Conservation (phyloP, 768 basidiomycete genomes). For the Russula foetens region DNA sequence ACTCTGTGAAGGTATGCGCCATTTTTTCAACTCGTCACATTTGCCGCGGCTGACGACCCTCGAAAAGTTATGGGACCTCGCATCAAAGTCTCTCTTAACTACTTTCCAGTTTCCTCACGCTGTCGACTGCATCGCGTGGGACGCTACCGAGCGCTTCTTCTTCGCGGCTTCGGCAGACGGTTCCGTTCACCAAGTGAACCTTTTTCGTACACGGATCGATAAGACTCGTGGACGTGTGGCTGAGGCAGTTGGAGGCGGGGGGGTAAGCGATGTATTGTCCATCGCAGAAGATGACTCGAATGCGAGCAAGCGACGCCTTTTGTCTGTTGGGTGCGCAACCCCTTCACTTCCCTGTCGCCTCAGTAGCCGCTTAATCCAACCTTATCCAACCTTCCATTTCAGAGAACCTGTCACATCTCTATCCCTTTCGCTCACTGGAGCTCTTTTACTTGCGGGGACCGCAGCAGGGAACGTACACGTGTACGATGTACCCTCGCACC, state of each 20-base stretch:
- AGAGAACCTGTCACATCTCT: slow-evolving; percentile 71
- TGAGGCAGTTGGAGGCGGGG: slow-evolving; percentile 72
- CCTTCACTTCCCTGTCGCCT: neutral
- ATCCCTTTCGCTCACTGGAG: slow-evolving; percentile 67
- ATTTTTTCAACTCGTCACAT: neutral
- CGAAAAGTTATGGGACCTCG: slow-evolving; percentile 70
- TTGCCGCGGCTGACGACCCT: slow-evolving; percentile 7
- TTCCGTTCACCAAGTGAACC: slow-evolving; percentile 68
- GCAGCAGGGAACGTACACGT: slow-evolving; percentile 61
- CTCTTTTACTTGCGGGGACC: slow-evolving; percentile 80
- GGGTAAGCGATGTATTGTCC: slow-evolving; percentile 60
- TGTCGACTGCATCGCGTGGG: slow-evolving; percentile 64
- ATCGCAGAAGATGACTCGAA: slow-evolving; percentile 47
- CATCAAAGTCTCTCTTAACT: slow-evolving; percentile 65
- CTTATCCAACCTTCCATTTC: slow-evolving; percentile 6
- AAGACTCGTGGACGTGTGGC: slow-evolving; percentile 42
- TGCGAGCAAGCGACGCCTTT: slow-evolving; percentile 48
- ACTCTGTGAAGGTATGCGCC: slow-evolving; percentile 73
- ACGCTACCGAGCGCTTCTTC: slow-evolving; percentile 79
- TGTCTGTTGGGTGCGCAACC: slow-evolving; percentile 54
- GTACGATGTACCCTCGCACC: slow-evolving; percentile 87
- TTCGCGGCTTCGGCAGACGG: slow-evolving; percentile 78
- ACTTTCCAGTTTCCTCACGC: slow-evolving; percentile 84
- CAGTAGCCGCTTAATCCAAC: neutral
- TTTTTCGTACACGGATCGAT: slow-evolving; percentile 57